These are phyloP conservation scores for Amaranthus palmeri DNA, from an alignment of 148 eudicot species.

Conservation along the genomic window DNA sequence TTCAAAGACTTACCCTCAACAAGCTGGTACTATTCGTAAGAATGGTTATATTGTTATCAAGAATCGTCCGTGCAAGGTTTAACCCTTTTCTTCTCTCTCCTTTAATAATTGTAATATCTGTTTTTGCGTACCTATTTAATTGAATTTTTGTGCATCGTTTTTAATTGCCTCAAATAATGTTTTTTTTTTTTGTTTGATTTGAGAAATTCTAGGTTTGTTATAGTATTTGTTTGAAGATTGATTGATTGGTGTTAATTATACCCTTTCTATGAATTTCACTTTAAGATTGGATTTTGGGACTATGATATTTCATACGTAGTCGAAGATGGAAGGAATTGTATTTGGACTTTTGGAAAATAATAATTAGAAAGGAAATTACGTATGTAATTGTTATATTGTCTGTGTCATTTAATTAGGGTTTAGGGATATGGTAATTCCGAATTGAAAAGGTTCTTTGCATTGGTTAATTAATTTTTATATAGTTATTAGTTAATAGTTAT, in stretches of 20 bases:
- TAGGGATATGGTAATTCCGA: too few relatives aligned
- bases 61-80: conserved; percentile 31
- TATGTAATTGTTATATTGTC: too few relatives aligned
- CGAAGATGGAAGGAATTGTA: background rate
- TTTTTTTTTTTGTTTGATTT: background rate
- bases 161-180: background rate
- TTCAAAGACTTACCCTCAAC: conserved; percentile 31
- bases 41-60: conserved; percentile 26
- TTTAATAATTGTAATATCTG: too few relatives aligned
- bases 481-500: too few relatives aligned
- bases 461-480: too few relatives aligned
- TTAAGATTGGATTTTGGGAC: background rate
- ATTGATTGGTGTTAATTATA: background rate
- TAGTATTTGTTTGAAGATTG: background rate
- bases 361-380: too few relatives aligned
- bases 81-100: background rate
- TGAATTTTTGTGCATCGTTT: background rate
- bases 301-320: background rate
- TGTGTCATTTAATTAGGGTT: too few relatives aligned
- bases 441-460: too few relatives aligned
- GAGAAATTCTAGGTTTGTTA: too few relatives aligned
- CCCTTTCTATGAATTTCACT: background rate
- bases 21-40: conserved; percentile 34
- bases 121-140: background rate
- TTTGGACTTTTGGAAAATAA: too few relatives aligned